Percentiles rank a stretch among this genome's conserved stretches.
These are phyloP conservation scores for Fusarium haematococcum DNA, from an alignment of 2,329 filamentous ascomycete species.

Conservation along the genomic window DNA sequence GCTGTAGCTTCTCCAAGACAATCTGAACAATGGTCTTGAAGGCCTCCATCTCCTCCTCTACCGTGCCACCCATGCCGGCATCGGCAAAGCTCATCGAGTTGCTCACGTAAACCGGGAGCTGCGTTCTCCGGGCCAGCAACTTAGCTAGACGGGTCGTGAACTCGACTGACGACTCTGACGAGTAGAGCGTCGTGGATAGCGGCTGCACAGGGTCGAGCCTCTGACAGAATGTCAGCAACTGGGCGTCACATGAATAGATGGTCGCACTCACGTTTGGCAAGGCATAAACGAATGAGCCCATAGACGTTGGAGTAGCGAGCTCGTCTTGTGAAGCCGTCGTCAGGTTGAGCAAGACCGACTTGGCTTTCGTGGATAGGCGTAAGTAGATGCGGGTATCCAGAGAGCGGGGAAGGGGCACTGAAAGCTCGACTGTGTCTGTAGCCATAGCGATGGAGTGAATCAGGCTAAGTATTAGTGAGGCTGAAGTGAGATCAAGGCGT, in stretches of 20 bases:
- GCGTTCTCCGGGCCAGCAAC: slow-evolving; percentile 78
- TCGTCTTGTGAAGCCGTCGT: slow-evolving; percentile 69
- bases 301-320: slow-evolving; percentile 60
- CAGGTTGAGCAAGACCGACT: slow-evolving; percentile 70
- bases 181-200: slow-evolving; percentile 83
- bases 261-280: slow-evolving; percentile 80
- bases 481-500: not conserved
- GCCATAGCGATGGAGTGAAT: slow-evolving; percentile 38
- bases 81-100: slow-evolving; percentile 85
- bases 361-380: slow-evolving; percentile 68
- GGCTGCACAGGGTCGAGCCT: slow-evolving; percentile 69
- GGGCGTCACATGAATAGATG: slow-evolving; percentile 3
- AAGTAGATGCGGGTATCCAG: slow-evolving; percentile 72
- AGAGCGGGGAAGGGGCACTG: slow-evolving; percentile 70
- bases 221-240: slow-evolving; percentile 49
- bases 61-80: slow-evolving; percentile 79
- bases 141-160: slow-evolving; percentile 89
- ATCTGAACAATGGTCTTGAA: slow-evolving; percentile 80
- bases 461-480: not conserved
- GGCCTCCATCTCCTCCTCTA: slow-evolving; percentile 95
- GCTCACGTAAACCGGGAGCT: slow-evolving; percentile 87
- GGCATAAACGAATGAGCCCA: slow-evolving; percentile 95
- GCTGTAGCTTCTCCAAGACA: slow-evolving; percentile 56
- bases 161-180: slow-evolving; percentile 80
- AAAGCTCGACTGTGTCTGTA: slow-evolving; percentile 56